phyloP scores from a whole-genome alignment of 768 basidiomycete genomes.

The Gloeophyllum trabeum region DNA sequence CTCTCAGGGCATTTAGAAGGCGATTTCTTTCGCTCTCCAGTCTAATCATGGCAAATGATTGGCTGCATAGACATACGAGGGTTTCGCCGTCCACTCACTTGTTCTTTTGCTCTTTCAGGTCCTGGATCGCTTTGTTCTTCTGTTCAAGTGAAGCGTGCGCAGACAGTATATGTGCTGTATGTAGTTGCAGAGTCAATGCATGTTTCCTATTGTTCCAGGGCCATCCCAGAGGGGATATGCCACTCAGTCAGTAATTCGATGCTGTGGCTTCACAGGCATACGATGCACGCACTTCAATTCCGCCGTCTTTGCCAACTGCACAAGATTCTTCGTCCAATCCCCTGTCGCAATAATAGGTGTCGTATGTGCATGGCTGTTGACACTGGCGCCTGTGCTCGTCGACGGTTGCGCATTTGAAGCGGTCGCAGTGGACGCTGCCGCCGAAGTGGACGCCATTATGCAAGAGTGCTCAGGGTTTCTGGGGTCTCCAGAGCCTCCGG shows the following conservation, averaged over 20 bases:
- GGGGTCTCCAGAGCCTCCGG: background rate
- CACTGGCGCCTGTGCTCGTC: constrained; percentile 11
- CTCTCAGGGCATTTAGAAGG: constrained; percentile 53
- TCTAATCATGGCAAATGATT: constrained; percentile 26
- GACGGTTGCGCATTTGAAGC: constrained; percentile 3
- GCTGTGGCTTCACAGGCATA: constrained; percentile 1
- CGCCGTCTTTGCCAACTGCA: constrained; percentile 79
- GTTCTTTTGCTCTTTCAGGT: constrained; percentile 76
- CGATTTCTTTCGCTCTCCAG: constrained; percentile 69
- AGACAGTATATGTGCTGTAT: constrained; percentile 80
- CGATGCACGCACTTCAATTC: constrained; percentile 65
- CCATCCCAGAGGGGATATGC: no score
- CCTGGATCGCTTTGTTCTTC: constrained; percentile 70
- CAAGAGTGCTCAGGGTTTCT: background rate
- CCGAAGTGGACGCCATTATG: constrained; percentile 1
- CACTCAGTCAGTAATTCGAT: no score
- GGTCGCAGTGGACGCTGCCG: background rate
- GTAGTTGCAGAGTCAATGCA: constrained; percentile 71
- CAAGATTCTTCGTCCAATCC: constrained; percentile 81
- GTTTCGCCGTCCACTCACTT: constrained; percentile 35
- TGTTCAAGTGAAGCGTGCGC: constrained; percentile 72
- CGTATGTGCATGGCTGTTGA: constrained; percentile 5
- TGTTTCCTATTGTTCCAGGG: constrained; percentile 46
- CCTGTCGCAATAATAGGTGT: constrained; percentile 65
- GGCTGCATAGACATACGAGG: constrained; percentile 2